Evolutionary conservation across 2,329 filamentous ascomycete species (phyloP).

Genomic region (Alternaria arbusti): DNA sequence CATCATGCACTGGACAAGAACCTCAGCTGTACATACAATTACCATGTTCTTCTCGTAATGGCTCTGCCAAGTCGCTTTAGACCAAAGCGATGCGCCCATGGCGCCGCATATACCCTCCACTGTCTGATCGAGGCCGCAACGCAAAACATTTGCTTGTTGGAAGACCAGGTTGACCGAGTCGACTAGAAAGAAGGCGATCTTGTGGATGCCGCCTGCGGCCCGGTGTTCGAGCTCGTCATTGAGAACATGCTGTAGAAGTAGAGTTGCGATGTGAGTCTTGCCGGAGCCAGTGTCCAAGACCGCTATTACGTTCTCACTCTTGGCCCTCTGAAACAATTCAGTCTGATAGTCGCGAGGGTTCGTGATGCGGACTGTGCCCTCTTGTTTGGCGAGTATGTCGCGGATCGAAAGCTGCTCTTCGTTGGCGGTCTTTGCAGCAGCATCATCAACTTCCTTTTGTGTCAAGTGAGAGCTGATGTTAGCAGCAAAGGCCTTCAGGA

Average conservation of each 20-base stretch:
- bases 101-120: conserved; percentile 77
- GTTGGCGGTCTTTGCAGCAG: conserved; percentile 42
- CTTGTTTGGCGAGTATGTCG: conserved; percentile 61
- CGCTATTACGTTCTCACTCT: conserved; percentile 84
- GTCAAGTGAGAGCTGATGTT: conserved; percentile 53
- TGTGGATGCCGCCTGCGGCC: conserved; percentile 62
- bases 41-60: conserved; percentile 73
- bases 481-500: conserved; percentile 52
- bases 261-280: conserved; percentile 93
- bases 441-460: conserved; percentile 47
- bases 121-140: conserved; percentile 78
- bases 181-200: conserved; percentile 86
- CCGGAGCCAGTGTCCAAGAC: conserved; percentile 95
- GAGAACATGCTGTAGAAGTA: conserved; percentile 78
- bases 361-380: conserved; percentile 67
- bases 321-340: conserved; percentile 89
- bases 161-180: conserved; percentile 89
- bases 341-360: conserved; percentile 88
- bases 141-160: conserved; percentile 84
- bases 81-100: conserved; percentile 68
- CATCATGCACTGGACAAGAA: conserved; percentile 78
- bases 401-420: conserved; percentile 60
- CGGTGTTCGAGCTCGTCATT: conserved; percentile 78
- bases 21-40: conserved; percentile 90
- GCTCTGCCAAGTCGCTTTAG: conserved; percentile 64